A percentile compares a stretch with the other conserved stretches of the same genome.
These are phyloP conservation scores for Echinosphaeria canescens DNA, from an alignment of 2,329 filamentous ascomycete species.

Conservation along the genomic window DNA sequence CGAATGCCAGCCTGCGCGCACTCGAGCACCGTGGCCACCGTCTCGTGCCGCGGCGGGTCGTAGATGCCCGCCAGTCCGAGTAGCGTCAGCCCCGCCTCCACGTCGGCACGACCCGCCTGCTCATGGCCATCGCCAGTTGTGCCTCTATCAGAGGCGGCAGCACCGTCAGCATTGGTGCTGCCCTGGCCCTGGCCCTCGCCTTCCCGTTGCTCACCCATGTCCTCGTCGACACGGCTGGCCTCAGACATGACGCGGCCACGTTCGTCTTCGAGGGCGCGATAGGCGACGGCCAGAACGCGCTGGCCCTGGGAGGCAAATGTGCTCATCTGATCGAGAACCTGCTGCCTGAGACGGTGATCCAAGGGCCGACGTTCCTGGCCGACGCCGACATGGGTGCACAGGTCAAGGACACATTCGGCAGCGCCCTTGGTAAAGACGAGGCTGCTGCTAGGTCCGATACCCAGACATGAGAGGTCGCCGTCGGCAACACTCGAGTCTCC, in stretches of 20 bases:
- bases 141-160: too few relatives aligned
- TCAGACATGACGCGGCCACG: conserved; percentile 44
- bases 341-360: too few relatives aligned
- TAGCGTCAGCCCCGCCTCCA: conserved; percentile 71
- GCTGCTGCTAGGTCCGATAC: too few relatives aligned
- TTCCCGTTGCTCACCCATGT: too few relatives aligned
- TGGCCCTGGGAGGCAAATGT: conserved; percentile 80
- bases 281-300: conserved; percentile 82
- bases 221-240: conserved; percentile 6
- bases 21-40: conserved; percentile 70
- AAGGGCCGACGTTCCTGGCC: too few relatives aligned
- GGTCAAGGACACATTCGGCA: conserved; percentile 64
- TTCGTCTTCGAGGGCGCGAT: conserved; percentile 81
- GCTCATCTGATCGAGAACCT: conserved; percentile 74
- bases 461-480: conserved; percentile 41
- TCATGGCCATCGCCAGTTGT: too few relatives aligned
- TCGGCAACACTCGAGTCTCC: conserved; percentile 48
- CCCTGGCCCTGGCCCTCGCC: too few relatives aligned
- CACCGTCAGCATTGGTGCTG: too few relatives aligned
- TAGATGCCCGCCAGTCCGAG: conserved; percentile 93
- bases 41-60: conserved; percentile 79
- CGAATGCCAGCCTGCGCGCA: conserved; percentile 89
- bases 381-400: too few relatives aligned
- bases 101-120: too few relatives aligned
- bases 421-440: conserved; percentile 93